These are phyloP conservation scores for Chrysanthemum makinoi DNA, from an alignment of 129 eudicot species.

Conservation along the genomic window DNA sequence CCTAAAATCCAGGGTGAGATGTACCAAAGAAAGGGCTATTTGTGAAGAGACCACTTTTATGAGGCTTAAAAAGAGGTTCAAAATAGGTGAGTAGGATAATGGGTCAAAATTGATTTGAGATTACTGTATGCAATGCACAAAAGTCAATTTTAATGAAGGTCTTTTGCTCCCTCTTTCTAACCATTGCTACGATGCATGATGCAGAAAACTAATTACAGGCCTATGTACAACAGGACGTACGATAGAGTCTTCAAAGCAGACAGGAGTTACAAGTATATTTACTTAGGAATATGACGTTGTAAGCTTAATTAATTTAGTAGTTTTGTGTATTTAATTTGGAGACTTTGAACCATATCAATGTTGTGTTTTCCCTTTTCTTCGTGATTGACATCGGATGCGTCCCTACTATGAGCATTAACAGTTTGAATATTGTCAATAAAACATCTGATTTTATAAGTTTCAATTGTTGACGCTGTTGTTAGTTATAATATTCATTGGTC, in stretches of 20 bases:
- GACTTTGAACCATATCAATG: constrained; percentile 14
- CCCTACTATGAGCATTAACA: background rate
- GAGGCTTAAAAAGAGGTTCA: too few relatives aligned
- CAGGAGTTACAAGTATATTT: constrained; percentile 57
- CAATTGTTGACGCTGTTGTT: too few relatives aligned
- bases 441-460: too few relatives aligned
- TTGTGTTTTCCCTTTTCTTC: background rate
- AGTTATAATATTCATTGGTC: background rate
- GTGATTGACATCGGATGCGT: background rate
- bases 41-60: too few relatives aligned
- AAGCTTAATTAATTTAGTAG: constrained; percentile 4
- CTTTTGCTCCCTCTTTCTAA: background rate
- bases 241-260: constrained; percentile 53
- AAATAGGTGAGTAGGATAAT: too few relatives aligned
- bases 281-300: constrained; percentile 32
- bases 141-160: too few relatives aligned
- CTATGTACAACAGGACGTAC: constrained; percentile 42
- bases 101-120: too few relatives aligned
- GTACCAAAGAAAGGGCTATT: too few relatives aligned
- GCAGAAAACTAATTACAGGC: constrained; percentile 53
- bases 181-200: background rate
- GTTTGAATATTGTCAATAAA: too few relatives aligned
- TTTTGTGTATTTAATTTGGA: constrained; percentile 8
- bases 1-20: too few relatives aligned
- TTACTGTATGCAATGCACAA: too few relatives aligned